phyloP scores from a whole-genome alignment of 371 early-diverging fungal species.

The Mortierella polycephala region DNA sequence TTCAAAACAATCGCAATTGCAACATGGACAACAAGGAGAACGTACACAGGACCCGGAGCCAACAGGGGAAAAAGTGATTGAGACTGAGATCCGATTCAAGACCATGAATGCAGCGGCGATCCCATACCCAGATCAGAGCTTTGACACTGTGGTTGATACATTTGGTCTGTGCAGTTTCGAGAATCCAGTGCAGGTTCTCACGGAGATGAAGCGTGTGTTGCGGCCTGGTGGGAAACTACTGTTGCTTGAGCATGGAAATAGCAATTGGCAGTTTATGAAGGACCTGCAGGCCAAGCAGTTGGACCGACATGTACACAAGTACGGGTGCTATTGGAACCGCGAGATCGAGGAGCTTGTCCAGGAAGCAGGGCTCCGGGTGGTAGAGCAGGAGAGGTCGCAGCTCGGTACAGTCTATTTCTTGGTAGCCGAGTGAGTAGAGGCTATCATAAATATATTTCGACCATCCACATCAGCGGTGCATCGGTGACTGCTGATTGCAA shows the following conservation, averaged over 20 bases:
- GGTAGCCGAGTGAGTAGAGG: conserved; percentile 60
- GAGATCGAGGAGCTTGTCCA: conserved; percentile 72
- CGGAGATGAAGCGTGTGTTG: conserved; percentile 71
- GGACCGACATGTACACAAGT: conserved; percentile 75
- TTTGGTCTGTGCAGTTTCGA: conserved; percentile 83
- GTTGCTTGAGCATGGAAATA: conserved; percentile 84
- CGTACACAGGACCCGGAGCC: not conserved
- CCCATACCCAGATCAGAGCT: conserved; percentile 57
- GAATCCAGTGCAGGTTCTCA: conserved; percentile 75
- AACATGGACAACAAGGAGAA: not conserved
- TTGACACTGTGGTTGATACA: conserved; percentile 84
- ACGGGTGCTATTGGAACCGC: conserved; percentile 94
- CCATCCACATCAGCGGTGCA: no score
- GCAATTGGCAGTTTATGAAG: conserved; percentile 74
- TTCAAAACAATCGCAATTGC: conserved; percentile 6
- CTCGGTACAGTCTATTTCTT: conserved; percentile 85
- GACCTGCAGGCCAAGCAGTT: conserved; percentile 75
- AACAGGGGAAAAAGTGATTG: conserved; percentile 15
- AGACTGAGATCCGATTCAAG: conserved; percentile 44
- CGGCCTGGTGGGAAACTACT: conserved; percentile 71
- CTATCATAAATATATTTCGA: no score
- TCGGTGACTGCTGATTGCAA: no score
- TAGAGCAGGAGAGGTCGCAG: conserved; percentile 73
- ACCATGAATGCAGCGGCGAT: conserved; percentile 43
- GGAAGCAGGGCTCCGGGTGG: conserved; percentile 70